Percentiles rank a stretch among this genome's conserved stretches.
Conservation (phyloP, 2,329 filamentous ascomycete species). For the Apiospora pterosperma region DNA sequence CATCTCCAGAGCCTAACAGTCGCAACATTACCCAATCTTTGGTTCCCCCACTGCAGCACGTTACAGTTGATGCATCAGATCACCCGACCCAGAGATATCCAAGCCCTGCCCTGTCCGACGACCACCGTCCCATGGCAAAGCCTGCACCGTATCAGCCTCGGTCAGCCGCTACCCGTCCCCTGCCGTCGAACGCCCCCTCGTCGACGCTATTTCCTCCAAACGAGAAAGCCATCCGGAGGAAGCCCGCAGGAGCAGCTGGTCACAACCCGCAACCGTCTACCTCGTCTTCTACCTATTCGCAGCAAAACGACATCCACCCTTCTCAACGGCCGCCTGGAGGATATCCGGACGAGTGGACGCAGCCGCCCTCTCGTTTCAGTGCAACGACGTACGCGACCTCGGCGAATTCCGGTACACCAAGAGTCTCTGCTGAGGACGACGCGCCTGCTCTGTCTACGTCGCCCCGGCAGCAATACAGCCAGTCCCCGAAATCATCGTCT, state of each 20-base stretch:
- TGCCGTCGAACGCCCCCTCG: conserved; percentile 15
- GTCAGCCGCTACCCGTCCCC: conserved; percentile 6
- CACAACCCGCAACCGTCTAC: conserved; percentile 29
- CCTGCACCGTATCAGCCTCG: conserved; percentile 8
- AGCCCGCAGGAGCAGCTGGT: conserved; percentile 29
- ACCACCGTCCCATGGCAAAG: conserved; percentile 15
- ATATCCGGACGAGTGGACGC: conserved; percentile 37
- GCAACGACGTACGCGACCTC: conserved; percentile 59
- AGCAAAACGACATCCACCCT: conserved; percentile 21
- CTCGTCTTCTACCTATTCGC: conserved; percentile 34
- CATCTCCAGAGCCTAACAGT: conserved; percentile 30
- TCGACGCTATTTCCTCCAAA: conserved; percentile 23
- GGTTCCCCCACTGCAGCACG: background rate
- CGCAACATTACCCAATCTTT: conserved; percentile 34
- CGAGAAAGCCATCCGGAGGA: conserved; percentile 42
- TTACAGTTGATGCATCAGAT: background rate
- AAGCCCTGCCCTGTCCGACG: conserved; percentile 34
- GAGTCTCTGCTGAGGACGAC: conserved; percentile 32
- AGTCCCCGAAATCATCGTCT: conserved; percentile 10
- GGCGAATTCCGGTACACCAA: conserved; percentile 37
- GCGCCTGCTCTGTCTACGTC: conserved; percentile 31
- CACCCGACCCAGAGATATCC: conserved; percentile 27
- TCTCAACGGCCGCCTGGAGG: conserved; percentile 12
- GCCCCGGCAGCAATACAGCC: conserved; percentile 29
- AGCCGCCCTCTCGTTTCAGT: conserved; percentile 61